Base-by-base conservation (phyloP, 305 asterid species). In the Fraxinus sp. region DNA sequence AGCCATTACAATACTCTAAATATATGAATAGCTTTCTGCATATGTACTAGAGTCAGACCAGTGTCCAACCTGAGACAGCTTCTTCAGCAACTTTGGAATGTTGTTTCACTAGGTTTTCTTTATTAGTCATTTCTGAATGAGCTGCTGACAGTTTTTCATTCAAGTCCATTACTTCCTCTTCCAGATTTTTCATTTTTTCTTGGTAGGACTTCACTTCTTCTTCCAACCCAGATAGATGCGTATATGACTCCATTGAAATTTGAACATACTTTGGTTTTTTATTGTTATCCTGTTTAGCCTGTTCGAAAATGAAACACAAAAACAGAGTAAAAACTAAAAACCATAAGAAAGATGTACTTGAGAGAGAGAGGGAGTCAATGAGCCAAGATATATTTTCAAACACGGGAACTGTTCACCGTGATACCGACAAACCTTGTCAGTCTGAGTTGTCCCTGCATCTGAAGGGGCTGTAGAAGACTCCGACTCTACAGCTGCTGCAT, bases 11-110 rank as follows among this genome's bases (percentile, higher is more conserved):
- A 32, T 71, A 71, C 24, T 32, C 41, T 32, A 71, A 14, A 71
- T 71, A 32, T 16, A 32, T 33, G 10, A 71, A 16, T 71, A 32
- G 76, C 41, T 71, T 71, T 71, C 41, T 32, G 26, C 76, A 71
- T 13, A 71, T 71, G 18, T 70, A 70, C 14, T 13, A 70, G 76
- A 70, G 41, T 70, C 76, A 32, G 76, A 70, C 20, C 76, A 77
- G 70, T 13, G 76, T 32, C 84, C 78, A 84, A 96, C 99, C 99
- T 93, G 98, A 95, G 84, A 96, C 97, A 71, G 98, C 99, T 85
- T 96, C 98, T 90, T 96, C 98, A 85, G 99, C 99, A 84, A 96
- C 98, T 87, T 96, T 96, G 52, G 95, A 90, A 71, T 96, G 99
- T 62, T 96, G 99, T 86, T 96, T 96, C 84, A 95, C 99, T 85